These are phyloP conservation scores for Pulveroboletus sp. DNA, from an alignment of 768 basidiomycete species.

Conservation along the genomic window DNA sequence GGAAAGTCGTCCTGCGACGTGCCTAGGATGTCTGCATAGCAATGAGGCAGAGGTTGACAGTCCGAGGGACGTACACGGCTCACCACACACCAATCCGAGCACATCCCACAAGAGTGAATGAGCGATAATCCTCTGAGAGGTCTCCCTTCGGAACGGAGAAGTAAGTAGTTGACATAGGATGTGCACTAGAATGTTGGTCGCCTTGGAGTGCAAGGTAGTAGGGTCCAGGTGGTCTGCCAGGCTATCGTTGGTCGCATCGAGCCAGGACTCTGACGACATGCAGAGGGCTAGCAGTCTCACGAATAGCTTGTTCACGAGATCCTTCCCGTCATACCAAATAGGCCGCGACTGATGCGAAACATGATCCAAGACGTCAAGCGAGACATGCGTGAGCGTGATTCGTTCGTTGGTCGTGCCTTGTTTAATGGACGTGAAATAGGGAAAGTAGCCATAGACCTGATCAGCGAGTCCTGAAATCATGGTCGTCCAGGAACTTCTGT, in stretches of 20 bases:
- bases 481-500: conserved; percentile 44
- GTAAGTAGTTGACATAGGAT: conserved; percentile 38
- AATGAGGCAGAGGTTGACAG: conserved; percentile 3
- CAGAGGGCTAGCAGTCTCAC: conserved; percentile 50
- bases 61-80: not conserved
- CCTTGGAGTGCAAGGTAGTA: conserved; percentile 42
- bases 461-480: conserved; percentile 50
- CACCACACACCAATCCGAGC: conserved; percentile 13
- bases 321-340: conserved; percentile 43
- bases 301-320: conserved; percentile 47
- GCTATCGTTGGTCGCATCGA: conserved; percentile 38
- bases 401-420: conserved; percentile 58
- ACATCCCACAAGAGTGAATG: conserved; percentile 21
- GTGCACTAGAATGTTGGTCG: conserved; percentile 38
- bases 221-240: conserved; percentile 44
- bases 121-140: conserved; percentile 14
- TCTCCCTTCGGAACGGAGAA: conserved; percentile 20
- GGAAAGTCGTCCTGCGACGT: conserved; percentile 35
- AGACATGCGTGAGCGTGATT: conserved; percentile 47
- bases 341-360: conserved; percentile 46
- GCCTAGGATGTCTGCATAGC: conserved; percentile 32
- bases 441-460: conserved; percentile 50
- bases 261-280: conserved; percentile 55
- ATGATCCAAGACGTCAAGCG: conserved; percentile 51
- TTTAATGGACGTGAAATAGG: conserved; percentile 43